Evolutionary conservation across 805 yeast genomes (phyloP).

Genomic region (Starmerella scarabaei): DNA sequence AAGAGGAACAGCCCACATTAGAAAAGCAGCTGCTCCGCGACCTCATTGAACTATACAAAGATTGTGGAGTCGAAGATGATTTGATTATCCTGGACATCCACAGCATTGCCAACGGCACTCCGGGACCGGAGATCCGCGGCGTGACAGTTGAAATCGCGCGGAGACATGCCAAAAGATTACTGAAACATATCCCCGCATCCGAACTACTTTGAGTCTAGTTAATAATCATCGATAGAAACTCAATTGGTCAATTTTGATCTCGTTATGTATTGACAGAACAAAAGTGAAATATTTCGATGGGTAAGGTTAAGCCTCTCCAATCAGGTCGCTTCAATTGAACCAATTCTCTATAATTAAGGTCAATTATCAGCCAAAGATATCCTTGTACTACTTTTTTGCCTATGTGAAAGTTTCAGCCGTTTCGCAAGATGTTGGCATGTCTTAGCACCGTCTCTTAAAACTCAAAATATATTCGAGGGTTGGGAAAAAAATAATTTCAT

Average conservation of each 20-base stretch:
- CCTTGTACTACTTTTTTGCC: too few relatives aligned
- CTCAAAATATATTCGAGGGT: too few relatives aligned
- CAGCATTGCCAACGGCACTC: background rate
- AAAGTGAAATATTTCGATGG: too few relatives aligned
- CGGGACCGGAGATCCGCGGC: conserved; percentile 1
- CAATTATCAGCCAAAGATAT: background rate
- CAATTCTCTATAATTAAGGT: background rate
- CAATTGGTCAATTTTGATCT: too few relatives aligned
- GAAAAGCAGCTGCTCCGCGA: conserved; percentile 1
- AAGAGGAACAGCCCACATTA: background rate
- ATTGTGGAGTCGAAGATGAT: conserved; percentile 2
- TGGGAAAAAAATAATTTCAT: too few relatives aligned
- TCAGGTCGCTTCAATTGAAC: background rate
- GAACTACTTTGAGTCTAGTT: too few relatives aligned
- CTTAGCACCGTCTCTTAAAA: too few relatives aligned
- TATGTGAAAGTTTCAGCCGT: too few relatives aligned
- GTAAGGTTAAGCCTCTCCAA: too few relatives aligned
- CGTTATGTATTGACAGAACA: too few relatives aligned
- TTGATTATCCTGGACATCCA: background rate
- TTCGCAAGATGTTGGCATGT: too few relatives aligned
- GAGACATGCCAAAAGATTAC: conserved; percentile 2
- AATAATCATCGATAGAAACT: too few relatives aligned
- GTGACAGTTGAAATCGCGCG: conserved; percentile 1
- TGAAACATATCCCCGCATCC: background rate
- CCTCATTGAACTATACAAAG: conserved; percentile 8